Evolutionary conservation across 148 eudicot genomes (phyloP).

Genomic region (Camellia japonica): DNA sequence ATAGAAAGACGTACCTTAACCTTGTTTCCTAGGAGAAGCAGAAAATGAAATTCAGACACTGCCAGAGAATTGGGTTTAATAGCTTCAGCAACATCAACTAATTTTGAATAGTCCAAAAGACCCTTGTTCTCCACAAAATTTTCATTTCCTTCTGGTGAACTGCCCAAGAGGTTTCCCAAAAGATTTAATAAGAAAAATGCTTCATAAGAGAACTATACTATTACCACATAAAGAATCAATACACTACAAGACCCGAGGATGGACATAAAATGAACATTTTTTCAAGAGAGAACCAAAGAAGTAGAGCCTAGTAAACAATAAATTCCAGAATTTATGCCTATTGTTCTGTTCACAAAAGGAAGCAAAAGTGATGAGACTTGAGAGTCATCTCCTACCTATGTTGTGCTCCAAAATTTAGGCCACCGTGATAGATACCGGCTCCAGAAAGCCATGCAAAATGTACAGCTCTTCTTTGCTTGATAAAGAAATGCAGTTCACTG

Average conservation of each 20-base stretch:
- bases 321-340: no score
- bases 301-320: no score
- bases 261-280: neutral
- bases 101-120: constrained; percentile 79
- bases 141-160: constrained; percentile 87
- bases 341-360: no score
- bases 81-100: constrained; percentile 66
- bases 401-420: constrained; percentile 89
- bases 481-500: constrained; percentile 94
- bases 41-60: constrained; percentile 85
- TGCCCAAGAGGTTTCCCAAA: constrained; percentile 29
- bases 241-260: no score
- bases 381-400: constrained; percentile 53
- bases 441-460: constrained; percentile 99
- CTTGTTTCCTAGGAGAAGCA: constrained; percentile 84
- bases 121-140: constrained; percentile 97
- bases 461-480: constrained; percentile 87
- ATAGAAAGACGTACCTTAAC: constrained; percentile 67
- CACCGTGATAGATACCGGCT: constrained; percentile 90
- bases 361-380: neutral
- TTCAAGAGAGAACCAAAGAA: no score
- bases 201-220: neutral
- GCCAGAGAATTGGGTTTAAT: constrained; percentile 91
- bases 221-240: neutral
- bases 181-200: neutral